Evolutionary conservation across 73 alveolate species (phyloP), one percentile per base, ranked within the genome.

Genomic region (Paramecium tetraurelia): DNA sequence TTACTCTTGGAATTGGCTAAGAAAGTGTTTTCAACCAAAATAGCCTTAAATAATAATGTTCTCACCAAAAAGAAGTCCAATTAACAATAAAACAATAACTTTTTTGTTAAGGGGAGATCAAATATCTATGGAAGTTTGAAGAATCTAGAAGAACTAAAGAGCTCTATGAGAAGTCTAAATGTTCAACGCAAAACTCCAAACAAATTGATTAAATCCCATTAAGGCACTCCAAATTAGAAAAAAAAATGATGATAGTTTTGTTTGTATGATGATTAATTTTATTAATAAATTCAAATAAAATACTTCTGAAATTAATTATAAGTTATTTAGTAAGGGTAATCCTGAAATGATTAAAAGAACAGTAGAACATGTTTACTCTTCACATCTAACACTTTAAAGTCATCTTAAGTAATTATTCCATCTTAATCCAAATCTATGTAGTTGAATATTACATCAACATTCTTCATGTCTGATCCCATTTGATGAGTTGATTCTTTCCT

Each of bases 91-190:
- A 53, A 53, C 14, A 53, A 53, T 53, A 75, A 75, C 33, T 75
- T 75, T 36, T 75, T 75, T 75, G 87, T 75, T 21, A 75, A 75
- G 6, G 87, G 87, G 0, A 68, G 50, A 31, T 31, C 50, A 12
- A 33, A 33, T 68, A 33, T 31, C 4, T 53, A 53, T 18, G 69
- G 69, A 53, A 53, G 69, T 18, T 53, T 53, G 9, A 53, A 53
- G 22, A 53, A 53, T 53, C 8, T 75, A 21, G 87, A 75, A 75
- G 87, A 75, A 12, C 18, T 75, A 11, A 75, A 75, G 11, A 9
- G 20, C 4, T 75, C 87, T 31, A 75, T 75, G 87, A 75, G 87
- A 75, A 33, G 87, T 18, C n/a, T 75, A 40, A 33, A 33, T 31
- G 20, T 33, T 12, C 7, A 12, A 4, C 40, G 20, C 6, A 11